Evolutionary conservation across 352 stramenopile genomes (phyloP), one percentile per base, ranked within the genome.

Genomic region (Globisporangium middletonii): DNA sequence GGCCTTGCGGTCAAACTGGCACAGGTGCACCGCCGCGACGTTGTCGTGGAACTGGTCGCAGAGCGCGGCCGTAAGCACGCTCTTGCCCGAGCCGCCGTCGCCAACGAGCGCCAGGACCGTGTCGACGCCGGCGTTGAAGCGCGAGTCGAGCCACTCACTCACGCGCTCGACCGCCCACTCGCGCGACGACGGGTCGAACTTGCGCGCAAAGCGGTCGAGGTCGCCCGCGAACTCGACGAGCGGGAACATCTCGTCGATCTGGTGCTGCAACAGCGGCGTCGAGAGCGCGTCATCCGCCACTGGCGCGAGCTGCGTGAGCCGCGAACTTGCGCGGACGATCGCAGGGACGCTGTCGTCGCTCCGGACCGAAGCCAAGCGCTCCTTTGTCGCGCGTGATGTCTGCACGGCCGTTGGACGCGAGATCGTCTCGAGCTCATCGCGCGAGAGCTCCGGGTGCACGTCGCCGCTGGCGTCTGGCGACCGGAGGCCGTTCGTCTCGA

Each of bases 221-320:
- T 89, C 80, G 1, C 65, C 65, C 8, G 71, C 73, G 38, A 62
- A 81, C 67, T 91, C 83, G n/a, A 93, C 69, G 12, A 88, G 65
- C 30, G 83, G 83, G 67, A 93, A 93, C 63, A 91, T 71, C n/a
- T 91, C 77, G 62, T 89, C 79, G 56, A 93, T 88, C 57, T 91
- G 77, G 53, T 86, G 69, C 45, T 79, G 58, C n/a, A 62, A 56
- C 30, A 93, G 58, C 9, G 83, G 83, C 26, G 68, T 85, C 18
- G 80, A 91, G 35, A 93, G 65, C 45, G 72, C 77, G 28, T 74
- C 73, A 59, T 93, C 83, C 1, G 77, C 80, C 2, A 93, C 77
- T 0, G 83, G 79, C 3, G 75, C 78, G 35, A 90, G 53, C 51
- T 87, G 75, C 55, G 83, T 88, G 4, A 88, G 58, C 27, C 83